These are phyloP conservation scores for Magnaporthiopsis rhizophila DNA, from an alignment of 2,329 filamentous ascomycete genomes.

Conservation along the genomic window DNA sequence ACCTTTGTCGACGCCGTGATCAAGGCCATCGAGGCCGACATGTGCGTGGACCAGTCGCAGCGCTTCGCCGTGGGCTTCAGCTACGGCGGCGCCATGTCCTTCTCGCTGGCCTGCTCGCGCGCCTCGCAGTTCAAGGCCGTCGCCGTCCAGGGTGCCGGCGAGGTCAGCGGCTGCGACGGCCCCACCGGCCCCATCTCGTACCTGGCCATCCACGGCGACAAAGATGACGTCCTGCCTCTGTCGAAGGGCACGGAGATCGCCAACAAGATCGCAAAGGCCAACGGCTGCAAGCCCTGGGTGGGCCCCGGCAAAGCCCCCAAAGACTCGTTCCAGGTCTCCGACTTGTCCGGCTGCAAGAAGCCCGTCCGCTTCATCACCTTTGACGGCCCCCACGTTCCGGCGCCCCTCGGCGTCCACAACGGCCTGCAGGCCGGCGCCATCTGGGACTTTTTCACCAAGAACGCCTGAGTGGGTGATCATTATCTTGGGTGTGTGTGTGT, in stretches of 20 bases:
- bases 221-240: constrained; percentile 26
- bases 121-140: constrained; percentile 30
- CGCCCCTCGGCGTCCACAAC: neutral
- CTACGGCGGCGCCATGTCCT: constrained; percentile 35
- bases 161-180: constrained; percentile 6
- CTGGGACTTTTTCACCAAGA: constrained; percentile 5
- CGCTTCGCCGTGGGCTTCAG: constrained; percentile 36
- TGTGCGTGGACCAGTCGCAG: constrained; percentile 33
- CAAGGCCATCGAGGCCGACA: constrained; percentile 25
- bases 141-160: neutral
- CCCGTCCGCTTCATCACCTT: neutral
- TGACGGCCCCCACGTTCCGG: neutral
- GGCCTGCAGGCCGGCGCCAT: neutral
- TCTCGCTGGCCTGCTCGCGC: constrained; percentile 31
- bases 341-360: neutral
- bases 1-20: constrained; percentile 31
- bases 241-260: constrained; percentile 22
- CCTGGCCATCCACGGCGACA: constrained; percentile 10
- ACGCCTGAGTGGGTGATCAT: neutral
- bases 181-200: constrained; percentile 1
- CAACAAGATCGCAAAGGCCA: constrained; percentile 23
- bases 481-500: neutral
- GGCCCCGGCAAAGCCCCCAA: neutral
- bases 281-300: neutral
- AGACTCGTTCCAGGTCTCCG: neutral